Base-by-base conservation (phyloP, 495 filamentous ascomycete genomes). In the Symbiotaphrina buchneri region DNA sequence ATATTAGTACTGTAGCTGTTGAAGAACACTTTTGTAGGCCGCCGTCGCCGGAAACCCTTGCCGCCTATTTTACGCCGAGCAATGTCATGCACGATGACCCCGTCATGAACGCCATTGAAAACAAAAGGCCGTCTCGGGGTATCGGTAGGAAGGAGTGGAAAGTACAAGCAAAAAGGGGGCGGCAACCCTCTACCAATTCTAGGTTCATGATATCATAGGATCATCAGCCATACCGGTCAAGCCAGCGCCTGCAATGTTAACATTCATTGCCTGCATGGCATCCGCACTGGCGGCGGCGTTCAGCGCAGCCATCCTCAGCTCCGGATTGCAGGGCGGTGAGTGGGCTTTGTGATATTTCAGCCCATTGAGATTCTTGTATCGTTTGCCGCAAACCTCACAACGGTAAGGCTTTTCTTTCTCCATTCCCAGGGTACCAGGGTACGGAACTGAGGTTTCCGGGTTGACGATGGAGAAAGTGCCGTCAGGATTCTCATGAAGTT, bases 321-420 rank as follows among this genome's bases (percentile, higher is more conserved):
- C 63, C 4, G 55, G 52, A 38, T 57, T 58, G 45, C 78, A 85
- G 35, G 68, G 65, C n/a, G 72, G 74, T 8, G 76, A 80, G 43
- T 85, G 78, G 35, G 71, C 71, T 47, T 82, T 82, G 58, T 85
- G 78, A 43, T 91, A 91, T 68, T 91, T 91, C 10, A 91, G 64
- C 10, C 81, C 81, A 47, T 99, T 99, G 30, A 99, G 52, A 46
- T 99, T 99, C 70, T 99, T 99, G 58, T 99, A 99, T 16, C 87
- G 73, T 57, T 99, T 99, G 39, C 87, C 84, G 45, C 87, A 99
- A 10, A 79, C 68, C 30, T 94, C 81, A 51, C 87, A 99, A 45
- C 80, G 78, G 53, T 95, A 94, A 4, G 87, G 87, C 52, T 99
- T 99, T 55, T 94, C 83, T 49, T 95, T 99, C 54, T 99, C 87